Conservation (phyloP, 441 rosid genomes). For the Kokia cookei region DNA sequence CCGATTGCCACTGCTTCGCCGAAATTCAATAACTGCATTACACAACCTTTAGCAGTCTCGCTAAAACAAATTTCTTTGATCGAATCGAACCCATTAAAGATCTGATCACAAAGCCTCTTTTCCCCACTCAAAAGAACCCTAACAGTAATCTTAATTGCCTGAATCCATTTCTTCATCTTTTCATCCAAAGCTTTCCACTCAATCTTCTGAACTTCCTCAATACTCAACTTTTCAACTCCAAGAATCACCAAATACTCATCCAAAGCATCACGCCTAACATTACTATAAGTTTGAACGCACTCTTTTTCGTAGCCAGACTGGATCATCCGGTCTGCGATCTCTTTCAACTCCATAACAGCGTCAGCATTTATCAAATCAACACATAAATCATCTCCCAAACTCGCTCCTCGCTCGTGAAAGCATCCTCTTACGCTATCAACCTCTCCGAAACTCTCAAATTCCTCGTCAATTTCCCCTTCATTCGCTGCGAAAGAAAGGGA, state of each 20-base stretch:
- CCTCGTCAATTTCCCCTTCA: conserved; percentile 65
- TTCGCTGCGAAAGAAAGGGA: conserved; percentile 45
- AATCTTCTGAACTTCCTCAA: conserved; percentile 92
- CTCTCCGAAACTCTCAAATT: conserved; percentile 65
- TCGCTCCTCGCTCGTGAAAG: conserved; percentile 82
- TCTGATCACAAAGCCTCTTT: conserved; percentile 74
- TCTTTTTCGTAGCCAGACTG: conserved; percentile 84
- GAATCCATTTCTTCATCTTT: conserved; percentile 98
- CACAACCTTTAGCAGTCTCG: conserved; percentile 72
- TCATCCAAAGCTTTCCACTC: conserved; percentile 91
- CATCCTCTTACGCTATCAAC: conserved; percentile 49
- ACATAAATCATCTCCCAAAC: conserved; percentile 65
- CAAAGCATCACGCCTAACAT: conserved; percentile 70
- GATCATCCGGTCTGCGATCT: conserved; percentile 87
- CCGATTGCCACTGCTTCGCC: conserved; percentile 87
- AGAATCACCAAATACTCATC: conserved; percentile 77
- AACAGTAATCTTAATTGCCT: conserved; percentile 68
- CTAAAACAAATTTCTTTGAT: conserved; percentile 73
- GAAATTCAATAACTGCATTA: conserved; percentile 86
- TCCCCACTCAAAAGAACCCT: conserved; percentile 79
- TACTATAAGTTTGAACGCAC: conserved; percentile 82
- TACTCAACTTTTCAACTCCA: conserved; percentile 87
- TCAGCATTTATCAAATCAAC: conserved; percentile 75
- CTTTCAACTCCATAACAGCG: conserved; percentile 57
- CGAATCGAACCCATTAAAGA: conserved; percentile 49